Percentiles rank a stretch among this genome's conserved stretches.
Evolutionary conservation across 306 rosid genomes (phyloP).

Genomic region (Spatholobus suberectus): DNA sequence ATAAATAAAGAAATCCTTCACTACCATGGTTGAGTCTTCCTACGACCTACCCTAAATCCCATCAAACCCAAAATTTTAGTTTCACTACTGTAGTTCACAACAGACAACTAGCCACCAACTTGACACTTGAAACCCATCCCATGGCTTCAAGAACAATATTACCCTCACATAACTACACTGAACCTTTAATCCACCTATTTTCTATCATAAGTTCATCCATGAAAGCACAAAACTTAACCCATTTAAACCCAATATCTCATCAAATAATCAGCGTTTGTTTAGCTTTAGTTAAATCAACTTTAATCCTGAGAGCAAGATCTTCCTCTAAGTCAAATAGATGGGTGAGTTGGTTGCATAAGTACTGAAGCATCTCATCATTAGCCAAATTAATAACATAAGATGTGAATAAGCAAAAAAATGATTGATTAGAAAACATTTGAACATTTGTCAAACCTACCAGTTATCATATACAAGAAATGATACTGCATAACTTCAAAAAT

Average conservation of each 20-base stretch:
- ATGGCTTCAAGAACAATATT: too few relatives aligned
- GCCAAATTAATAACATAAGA: neutral
- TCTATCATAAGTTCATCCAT: neutral
- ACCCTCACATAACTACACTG: neutral
- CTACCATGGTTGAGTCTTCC: too few relatives aligned
- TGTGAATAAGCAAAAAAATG: neutral
- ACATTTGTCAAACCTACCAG: slow-evolving; percentile 3
- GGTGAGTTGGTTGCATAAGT: neutral
- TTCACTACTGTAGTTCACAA: too few relatives aligned
- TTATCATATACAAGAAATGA: neutral
- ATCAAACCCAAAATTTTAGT: too few relatives aligned
- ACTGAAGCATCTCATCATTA: neutral
- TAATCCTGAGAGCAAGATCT: neutral
- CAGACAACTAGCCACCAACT: too few relatives aligned
- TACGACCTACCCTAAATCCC: too few relatives aligned
- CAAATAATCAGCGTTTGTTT: neutral
- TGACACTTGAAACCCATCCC: too few relatives aligned
- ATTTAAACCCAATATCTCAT: neutral
- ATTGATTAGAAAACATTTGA: neutral
- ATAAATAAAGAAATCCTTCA: too few relatives aligned
- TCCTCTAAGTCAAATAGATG: neutral
- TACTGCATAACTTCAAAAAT: neutral
- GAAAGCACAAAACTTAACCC: neutral
- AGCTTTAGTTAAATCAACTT: neutral
- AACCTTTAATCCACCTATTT: neutral